Conservation (phyloP, 2,329 filamentous ascomycete genomes). For the Fusarium cicatricum region DNA sequence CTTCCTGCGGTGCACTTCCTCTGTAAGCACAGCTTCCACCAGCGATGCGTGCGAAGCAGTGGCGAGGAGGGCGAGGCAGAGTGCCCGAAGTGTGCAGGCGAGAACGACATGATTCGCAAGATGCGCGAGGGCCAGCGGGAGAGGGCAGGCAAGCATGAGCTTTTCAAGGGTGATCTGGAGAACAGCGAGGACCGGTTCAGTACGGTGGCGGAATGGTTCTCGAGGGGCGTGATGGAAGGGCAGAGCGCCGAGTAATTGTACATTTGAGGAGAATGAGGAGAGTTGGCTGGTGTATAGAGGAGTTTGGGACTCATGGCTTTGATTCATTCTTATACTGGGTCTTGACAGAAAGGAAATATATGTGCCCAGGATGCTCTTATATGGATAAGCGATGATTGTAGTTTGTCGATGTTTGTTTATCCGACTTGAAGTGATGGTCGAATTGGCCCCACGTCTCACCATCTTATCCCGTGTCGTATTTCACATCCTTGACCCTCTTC, state of each 20-base stretch:
- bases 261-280: background rate
- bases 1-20: constrained; percentile 94
- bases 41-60: constrained; percentile 74
- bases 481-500: background rate
- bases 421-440: background rate
- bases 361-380: constrained; percentile 13
- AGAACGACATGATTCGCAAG: constrained; percentile 88
- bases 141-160: constrained; percentile 83
- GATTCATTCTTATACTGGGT: background rate
- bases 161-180: constrained; percentile 84
- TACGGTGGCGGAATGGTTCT: constrained; percentile 96
- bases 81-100: constrained; percentile 84
- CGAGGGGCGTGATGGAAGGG: constrained; percentile 82
- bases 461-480: background rate
- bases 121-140: constrained; percentile 88
- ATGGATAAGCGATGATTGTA: constrained; percentile 11
- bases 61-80: constrained; percentile 71
- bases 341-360: constrained; percentile 5
- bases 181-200: constrained; percentile 83
- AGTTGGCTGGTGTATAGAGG: constrained; percentile 30
- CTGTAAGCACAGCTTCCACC: constrained; percentile 97
- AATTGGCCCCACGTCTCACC: constrained; percentile 25
- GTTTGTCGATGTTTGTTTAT: background rate
- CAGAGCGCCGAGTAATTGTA: constrained; percentile 44
- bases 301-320: constrained; percentile 22